These are phyloP conservation scores for Lachancea lanzarotensis DNA, from an alignment of 805 yeast species.

Conservation along the genomic window DNA sequence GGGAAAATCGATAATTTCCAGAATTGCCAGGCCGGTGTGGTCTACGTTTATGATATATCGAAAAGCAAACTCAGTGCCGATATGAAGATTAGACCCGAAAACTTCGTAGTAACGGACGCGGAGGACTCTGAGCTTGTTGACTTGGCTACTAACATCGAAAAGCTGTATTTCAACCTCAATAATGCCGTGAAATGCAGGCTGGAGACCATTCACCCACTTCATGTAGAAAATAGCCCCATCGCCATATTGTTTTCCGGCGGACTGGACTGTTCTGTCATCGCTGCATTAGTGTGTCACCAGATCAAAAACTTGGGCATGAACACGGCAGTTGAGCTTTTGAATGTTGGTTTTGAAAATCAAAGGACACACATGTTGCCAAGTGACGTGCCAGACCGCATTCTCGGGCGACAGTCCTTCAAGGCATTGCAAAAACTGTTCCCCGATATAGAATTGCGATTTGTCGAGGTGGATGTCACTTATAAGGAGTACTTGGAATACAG, in stretches of 20 bases:
- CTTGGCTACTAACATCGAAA: constrained; percentile 8
- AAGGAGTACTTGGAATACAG: constrained; percentile 51
- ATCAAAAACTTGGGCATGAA: constrained; percentile 20
- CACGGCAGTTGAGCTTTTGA: constrained; percentile 59
- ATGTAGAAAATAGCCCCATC: constrained; percentile 34
- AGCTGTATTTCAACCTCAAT: constrained; percentile 30
- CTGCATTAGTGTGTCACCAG: constrained; percentile 40
- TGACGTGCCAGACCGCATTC: constrained; percentile 79
- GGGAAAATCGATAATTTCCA: constrained; percentile 29
- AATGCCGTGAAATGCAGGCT: constrained; percentile 45
- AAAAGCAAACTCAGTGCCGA: constrained; percentile 15
- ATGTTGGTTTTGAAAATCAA: constrained; percentile 89
- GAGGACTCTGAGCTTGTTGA: constrained; percentile 18
- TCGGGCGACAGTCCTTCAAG: constrained; percentile 60
- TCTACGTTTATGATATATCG: constrained; percentile 39
- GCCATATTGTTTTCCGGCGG: constrained; percentile 91
- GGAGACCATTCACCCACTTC: constrained; percentile 54
- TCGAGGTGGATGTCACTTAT: constrained; percentile 71
- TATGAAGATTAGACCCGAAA: constrained; percentile 11
- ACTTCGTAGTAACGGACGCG: constrained; percentile 17
- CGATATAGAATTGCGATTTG: constrained; percentile 38
- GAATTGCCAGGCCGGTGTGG: constrained; percentile 51
- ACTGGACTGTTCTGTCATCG: constrained; percentile 80
- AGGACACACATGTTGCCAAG: constrained; percentile 54
- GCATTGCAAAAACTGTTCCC: constrained; percentile 43